Conservation (phyloP, 768 basidiomycete genomes). For the Leccinum longicurvipes region DNA sequence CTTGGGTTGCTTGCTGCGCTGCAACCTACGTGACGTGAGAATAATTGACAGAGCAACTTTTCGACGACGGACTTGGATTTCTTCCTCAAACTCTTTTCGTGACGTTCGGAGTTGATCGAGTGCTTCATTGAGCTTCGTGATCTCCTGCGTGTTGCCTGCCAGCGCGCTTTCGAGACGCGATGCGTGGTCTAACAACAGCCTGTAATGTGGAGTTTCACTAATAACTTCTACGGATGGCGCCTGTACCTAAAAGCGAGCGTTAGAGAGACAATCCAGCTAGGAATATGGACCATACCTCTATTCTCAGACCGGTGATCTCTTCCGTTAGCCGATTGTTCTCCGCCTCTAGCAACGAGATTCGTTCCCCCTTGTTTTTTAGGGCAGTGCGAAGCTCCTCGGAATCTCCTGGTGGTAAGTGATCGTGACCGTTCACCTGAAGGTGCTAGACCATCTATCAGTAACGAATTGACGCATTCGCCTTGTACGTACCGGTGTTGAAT, state of each 20-base stretch:
- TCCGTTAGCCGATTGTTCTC: constrained; percentile 45
- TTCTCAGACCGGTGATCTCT: constrained; percentile 41
- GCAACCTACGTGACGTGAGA: constrained; percentile 32
- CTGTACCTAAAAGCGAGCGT: constrained; percentile 33
- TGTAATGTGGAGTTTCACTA: constrained; percentile 50
- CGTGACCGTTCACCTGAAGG: constrained; percentile 37
- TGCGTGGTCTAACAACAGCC: constrained; percentile 52
- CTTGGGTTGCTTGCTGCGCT: constrained; percentile 53
- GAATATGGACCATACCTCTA: constrained; percentile 38
- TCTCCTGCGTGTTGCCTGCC: constrained; percentile 39
- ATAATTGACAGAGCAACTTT: constrained; percentile 6
- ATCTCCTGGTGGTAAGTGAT: constrained; percentile 39
- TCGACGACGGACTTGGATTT: constrained; percentile 37
- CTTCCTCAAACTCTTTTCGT: constrained; percentile 48
- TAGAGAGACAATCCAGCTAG: neutral
- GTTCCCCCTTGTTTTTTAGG: constrained; percentile 34
- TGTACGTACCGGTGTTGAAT: constrained; percentile 73
- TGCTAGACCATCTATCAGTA: constrained; percentile 44
- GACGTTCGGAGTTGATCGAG: constrained; percentile 36
- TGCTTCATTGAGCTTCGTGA: constrained; percentile 42
- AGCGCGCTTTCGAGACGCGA: constrained; percentile 43
- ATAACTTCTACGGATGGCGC: constrained; percentile 44
- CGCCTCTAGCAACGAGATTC: constrained; percentile 46
- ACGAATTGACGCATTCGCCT: constrained; percentile 23
- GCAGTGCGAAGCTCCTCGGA: constrained; percentile 35